Percentiles rank a stretch among this genome's conserved stretches.
phyloP scores from a whole-genome alignment of 2,329 filamentous ascomycete species.

The Neonectria hederae region DNA sequence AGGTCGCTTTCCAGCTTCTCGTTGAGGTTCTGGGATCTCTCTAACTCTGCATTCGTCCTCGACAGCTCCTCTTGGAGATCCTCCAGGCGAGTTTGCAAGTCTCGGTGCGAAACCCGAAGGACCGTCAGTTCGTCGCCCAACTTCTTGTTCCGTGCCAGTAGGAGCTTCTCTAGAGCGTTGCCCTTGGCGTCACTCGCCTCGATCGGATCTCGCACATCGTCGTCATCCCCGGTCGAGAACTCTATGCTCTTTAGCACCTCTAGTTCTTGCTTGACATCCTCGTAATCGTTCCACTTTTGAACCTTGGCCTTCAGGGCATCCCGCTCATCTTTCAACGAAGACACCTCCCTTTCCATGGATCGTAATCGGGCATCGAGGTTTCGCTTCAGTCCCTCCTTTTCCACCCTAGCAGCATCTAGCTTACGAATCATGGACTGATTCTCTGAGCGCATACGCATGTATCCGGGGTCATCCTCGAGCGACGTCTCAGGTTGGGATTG shows the following conservation, averaged over 20 bases:
- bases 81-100: conserved; percentile 83
- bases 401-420: conserved; percentile 82
- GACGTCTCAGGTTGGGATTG: conserved; percentile 68
- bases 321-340: conserved; percentile 79
- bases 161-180: conserved; percentile 88
- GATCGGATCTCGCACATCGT: conserved; percentile 62
- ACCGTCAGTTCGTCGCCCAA: conserved; percentile 92
- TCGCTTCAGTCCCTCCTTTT: conserved; percentile 83
- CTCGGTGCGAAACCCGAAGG: conserved; percentile 91
- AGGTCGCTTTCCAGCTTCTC: conserved; percentile 93
- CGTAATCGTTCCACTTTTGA: conserved; percentile 91
- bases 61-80: conserved; percentile 85
- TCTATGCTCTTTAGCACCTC: conserved; percentile 98
- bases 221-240: conserved; percentile 90
- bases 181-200: conserved; percentile 60
- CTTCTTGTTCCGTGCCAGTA: conserved; percentile 96
- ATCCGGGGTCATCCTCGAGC: conserved; percentile 89
- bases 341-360: conserved; percentile 80
- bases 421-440: conserved; percentile 92
- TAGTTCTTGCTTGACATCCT: conserved; percentile 94
- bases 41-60: conserved; percentile 83
- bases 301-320: conserved; percentile 83
- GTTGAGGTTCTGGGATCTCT: conserved; percentile 84
- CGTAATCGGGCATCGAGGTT: conserved; percentile 79
- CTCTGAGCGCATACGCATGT: conserved; percentile 88